A percentile compares a stretch with the other conserved stretches of the same genome.
phyloP scores from a whole-genome alignment of 495 filamentous ascomycete genomes.

The Aspergillus wentii region DNA sequence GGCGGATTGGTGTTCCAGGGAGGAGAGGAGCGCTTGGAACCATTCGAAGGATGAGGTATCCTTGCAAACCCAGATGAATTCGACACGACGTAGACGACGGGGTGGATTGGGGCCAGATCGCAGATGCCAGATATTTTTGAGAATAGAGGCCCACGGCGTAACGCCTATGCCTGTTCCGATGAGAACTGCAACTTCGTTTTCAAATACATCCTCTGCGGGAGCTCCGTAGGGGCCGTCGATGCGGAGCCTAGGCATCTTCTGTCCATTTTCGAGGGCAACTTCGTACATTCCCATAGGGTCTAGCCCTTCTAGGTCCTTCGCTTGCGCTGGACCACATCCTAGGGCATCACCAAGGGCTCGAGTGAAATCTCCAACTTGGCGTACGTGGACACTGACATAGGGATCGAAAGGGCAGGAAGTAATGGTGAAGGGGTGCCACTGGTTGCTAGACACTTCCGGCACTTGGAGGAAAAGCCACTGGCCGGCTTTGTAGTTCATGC shows the following conservation, averaged over 20 bases:
- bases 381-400: conserved; percentile 89
- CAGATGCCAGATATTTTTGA: conserved; percentile 98
- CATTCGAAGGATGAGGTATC: conserved; percentile 96
- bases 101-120: conserved; percentile 82
- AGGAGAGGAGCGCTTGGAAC: conserved; percentile 92
- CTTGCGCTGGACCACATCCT: conserved; percentile 79
- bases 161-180: conserved; percentile 98
- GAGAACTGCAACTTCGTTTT: conserved; percentile 96
- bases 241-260: conserved; percentile 80
- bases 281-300: conserved; percentile 98
- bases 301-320: conserved; percentile 79
- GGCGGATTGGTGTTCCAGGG: conserved; percentile 81
- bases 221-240: conserved; percentile 97
- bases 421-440: conserved; percentile 99
- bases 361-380: conserved; percentile 96
- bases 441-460: conserved; percentile 75
- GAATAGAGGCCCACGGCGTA: conserved; percentile 93
- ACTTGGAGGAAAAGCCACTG: conserved; percentile 97
- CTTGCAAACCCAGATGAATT: conserved; percentile 99
- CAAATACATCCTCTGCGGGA: conserved; percentile 87
- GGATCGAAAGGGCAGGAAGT: conserved; percentile 95
- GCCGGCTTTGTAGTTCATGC: conserved; percentile 96
- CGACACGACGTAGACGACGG: conserved; percentile 82
- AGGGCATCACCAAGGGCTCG: conserved; percentile 83
- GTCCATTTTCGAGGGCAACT: conserved; percentile 88